Evolutionary conservation across 2,329 filamentous ascomycete genomes (phyloP).

Genomic region (Arachnopeziza araneosa): DNA sequence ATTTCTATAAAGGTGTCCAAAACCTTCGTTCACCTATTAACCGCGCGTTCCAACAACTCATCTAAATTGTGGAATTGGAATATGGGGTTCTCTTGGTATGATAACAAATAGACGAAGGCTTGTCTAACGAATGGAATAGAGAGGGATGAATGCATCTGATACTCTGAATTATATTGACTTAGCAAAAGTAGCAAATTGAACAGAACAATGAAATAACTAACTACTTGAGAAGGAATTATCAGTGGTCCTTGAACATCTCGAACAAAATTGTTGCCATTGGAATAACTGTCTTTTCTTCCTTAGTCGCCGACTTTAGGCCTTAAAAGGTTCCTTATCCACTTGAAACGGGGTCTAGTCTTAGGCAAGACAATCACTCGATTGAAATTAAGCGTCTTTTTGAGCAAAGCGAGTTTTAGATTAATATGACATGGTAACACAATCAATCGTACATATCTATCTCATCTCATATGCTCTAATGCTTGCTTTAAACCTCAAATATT

Average conservation of each 20-base stretch:
- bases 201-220: neutral
- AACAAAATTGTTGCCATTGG: too few species aligned
- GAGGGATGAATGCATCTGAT: neutral
- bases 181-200: neutral
- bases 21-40: constrained; percentile 93
- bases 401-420: neutral
- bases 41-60: constrained; percentile 95
- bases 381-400: too few species aligned
- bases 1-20: constrained; percentile 94
- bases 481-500: constrained; percentile 54
- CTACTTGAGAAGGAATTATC: too few species aligned
- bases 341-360: too few species aligned
- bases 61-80: constrained; percentile 49
- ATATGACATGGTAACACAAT: neutral
- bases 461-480: neutral
- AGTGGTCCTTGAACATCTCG: too few species aligned
- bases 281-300: too few species aligned
- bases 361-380: too few species aligned
- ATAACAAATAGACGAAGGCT: neutral
- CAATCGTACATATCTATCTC: neutral
- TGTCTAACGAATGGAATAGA: constrained; percentile 7
- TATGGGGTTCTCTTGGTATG: neutral
- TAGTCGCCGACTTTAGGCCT: too few species aligned
- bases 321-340: too few species aligned
- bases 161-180: neutral